Evolutionary conservation across 1,139 yeast species (phyloP).

Genomic region (Yamadazyma jaroonii): DNA sequence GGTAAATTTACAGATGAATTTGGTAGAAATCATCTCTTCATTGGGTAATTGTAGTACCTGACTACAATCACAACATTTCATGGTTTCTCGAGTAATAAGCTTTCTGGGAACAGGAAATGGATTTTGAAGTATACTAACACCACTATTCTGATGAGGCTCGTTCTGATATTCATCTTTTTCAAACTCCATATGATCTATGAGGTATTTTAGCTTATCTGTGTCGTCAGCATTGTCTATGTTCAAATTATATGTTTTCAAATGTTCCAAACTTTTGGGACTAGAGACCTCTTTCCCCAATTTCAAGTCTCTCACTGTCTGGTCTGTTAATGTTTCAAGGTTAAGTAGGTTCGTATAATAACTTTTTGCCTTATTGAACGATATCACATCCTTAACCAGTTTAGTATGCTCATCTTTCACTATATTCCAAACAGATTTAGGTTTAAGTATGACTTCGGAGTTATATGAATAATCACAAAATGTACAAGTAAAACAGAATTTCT

Average conservation of each 20-base stretch:
- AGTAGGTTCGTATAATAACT: slow-evolving; percentile 6
- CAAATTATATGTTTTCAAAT: slow-evolving; percentile 14
- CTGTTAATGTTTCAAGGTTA: slow-evolving; percentile 9
- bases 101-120: slow-evolving; percentile 23
- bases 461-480: slow-evolving; percentile 28
- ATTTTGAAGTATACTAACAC: slow-evolving; percentile 1
- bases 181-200: background rate
- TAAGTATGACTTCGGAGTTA: slow-evolving; percentile 26
- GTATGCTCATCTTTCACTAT: slow-evolving; percentile 22
- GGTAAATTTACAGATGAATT: slow-evolving; percentile 27
- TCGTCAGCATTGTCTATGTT: slow-evolving; percentile 5
- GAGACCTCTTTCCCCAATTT: slow-evolving; percentile 10
- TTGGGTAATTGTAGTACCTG: slow-evolving; percentile 25
- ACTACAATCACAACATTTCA: slow-evolving; percentile 29
- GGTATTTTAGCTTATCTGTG: slow-evolving; percentile 3
- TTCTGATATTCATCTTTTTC: background rate
- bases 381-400: background rate
- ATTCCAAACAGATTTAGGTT: slow-evolving; percentile 32
- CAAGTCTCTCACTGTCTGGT: slow-evolving; percentile 11
- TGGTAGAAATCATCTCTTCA: slow-evolving; percentile 26
- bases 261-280: slow-evolving; percentile 13
- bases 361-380: slow-evolving; percentile 3
- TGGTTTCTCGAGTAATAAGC: slow-evolving; percentile 23
- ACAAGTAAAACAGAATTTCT: slow-evolving; percentile 34
- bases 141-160: background rate